phyloP scores from a whole-genome alignment of 1,139 yeast species.

The Suhomyces kunorum region DNA sequence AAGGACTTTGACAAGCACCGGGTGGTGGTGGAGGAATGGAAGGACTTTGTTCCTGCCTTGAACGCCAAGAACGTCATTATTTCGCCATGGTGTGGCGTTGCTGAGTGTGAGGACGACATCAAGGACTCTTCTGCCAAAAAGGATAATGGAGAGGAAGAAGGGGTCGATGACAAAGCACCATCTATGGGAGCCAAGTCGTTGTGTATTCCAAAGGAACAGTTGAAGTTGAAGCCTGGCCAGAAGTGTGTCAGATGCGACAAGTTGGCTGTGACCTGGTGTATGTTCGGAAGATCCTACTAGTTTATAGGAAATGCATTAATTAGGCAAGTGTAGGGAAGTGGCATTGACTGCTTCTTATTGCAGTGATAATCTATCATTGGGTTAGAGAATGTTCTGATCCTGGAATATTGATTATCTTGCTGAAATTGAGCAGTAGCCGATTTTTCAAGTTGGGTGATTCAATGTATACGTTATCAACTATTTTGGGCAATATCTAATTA shows the following conservation, averaged over 20 bases:
- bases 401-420: too few species aligned
- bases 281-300: conserved; percentile 95
- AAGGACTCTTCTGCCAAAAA: conserved; percentile 88
- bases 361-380: too few species aligned
- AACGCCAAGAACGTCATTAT: conserved; percentile 87
- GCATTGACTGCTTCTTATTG: neutral
- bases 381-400: too few species aligned
- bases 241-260: conserved; percentile 85
- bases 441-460: too few species aligned
- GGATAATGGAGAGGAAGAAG: conserved; percentile 79
- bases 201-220: conserved; percentile 95
- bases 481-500: too few species aligned
- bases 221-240: conserved; percentile 71
- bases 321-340: neutral
- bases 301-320: conserved; percentile 4
- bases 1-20: conserved; percentile 80
- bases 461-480: too few species aligned
- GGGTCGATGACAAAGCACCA: conserved; percentile 93
- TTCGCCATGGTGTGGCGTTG: conserved; percentile 97
- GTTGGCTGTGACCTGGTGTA: conserved; percentile 75
- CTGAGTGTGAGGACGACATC: conserved; percentile 95
- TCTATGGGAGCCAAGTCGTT: conserved; percentile 99
- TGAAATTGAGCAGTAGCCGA: too few species aligned
- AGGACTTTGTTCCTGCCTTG: conserved; percentile 89
- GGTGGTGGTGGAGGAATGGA: conserved; percentile 78